A percentile compares a stretch with the other conserved stretches of the same genome.
Conservation (phyloP, 768 basidiomycete species). For the Strobilomyces echinocephalus region DNA sequence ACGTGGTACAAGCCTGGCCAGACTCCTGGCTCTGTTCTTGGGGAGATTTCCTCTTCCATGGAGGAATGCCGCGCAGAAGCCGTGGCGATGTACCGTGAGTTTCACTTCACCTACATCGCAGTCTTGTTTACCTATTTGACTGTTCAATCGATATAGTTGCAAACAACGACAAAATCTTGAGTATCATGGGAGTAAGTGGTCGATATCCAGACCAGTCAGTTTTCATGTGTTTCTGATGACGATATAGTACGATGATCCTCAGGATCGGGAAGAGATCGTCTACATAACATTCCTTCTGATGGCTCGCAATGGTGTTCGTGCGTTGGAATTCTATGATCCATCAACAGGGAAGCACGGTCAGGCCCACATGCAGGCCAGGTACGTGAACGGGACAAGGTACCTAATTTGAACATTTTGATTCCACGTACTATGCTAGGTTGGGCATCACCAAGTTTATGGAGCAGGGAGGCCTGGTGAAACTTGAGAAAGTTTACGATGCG, state of each 20-base stretch:
- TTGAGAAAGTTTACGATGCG: constrained; percentile 62
- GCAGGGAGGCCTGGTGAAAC: constrained; percentile 58
- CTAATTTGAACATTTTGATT: neutral
- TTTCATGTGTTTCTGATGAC: neutral
- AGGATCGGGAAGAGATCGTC: constrained; percentile 74
- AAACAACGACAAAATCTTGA: constrained; percentile 69
- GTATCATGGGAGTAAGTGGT: constrained; percentile 67
- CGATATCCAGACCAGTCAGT: neutral
- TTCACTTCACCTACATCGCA: neutral
- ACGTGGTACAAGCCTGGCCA: constrained; percentile 90
- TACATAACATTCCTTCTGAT: constrained; percentile 79
- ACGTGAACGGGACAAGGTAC: constrained; percentile 14
- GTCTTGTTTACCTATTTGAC: neutral
- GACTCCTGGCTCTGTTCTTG: constrained; percentile 75
- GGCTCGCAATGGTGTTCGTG: constrained; percentile 79
- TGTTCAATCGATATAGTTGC: constrained; percentile 43
- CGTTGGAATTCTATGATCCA: constrained; percentile 81
- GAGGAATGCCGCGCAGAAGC: constrained; percentile 93
- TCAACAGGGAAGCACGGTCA: constrained; percentile 78
- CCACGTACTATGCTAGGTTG: constrained; percentile 41
- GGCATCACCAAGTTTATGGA: constrained; percentile 83
- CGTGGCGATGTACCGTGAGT: constrained; percentile 74
- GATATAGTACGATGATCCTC: constrained; percentile 55
- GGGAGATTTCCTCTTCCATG: constrained; percentile 85
- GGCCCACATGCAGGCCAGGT: constrained; percentile 90